Base-by-base conservation (phyloP, 208 protist species). In the Leishmania tarentolae region DNA sequence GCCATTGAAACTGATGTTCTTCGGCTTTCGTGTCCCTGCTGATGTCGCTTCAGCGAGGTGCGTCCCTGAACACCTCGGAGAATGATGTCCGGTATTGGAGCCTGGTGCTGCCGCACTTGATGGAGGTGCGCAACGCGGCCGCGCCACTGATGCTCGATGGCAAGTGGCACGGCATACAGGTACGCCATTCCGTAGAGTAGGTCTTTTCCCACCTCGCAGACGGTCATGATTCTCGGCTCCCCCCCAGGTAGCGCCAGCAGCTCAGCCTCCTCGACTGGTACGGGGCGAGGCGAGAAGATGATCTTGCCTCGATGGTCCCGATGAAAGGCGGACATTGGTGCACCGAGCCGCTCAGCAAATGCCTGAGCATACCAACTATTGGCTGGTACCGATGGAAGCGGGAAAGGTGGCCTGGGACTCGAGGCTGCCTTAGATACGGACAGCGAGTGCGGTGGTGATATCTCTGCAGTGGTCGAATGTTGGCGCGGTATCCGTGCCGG, bases 131-230 rank as follows among this genome's bases (percentile, higher is more conserved):
- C 73, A 15, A 94, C 89, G 8, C 93, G 90, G 56, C 80, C 76
- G 37, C 91, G 89, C 91, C 93, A 94, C 83, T 90, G 82, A 73
- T 96, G 88, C 81, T 96, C 93, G 56, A 89, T 89, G 65, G 83
- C 91, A 59, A 96, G 91, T 13, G 93, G 85, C 8, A 91, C 90
- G 78, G 88, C 92, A 77, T 92, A 80, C 6, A 96, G 83, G 75
- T 92, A 96, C 50, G 84, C 93, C 78, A 96, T 87, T 53, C 89
- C 93, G 85, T 96, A 96, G 0, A 96, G 44, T 19, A 91, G 82
- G 47, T 94, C 89, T 61, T 84, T 86, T 65, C 93, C 91, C 28
- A 96, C 63, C 50, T 90, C 86, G 59, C 92, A 86, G n/a, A 86
- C 70, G 1, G 59, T 81, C 44, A 75, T 50, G 17, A 86, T 81